Conservation (phyloP, 208 protist genomes). For the Blechomonas ayalai region DNA sequence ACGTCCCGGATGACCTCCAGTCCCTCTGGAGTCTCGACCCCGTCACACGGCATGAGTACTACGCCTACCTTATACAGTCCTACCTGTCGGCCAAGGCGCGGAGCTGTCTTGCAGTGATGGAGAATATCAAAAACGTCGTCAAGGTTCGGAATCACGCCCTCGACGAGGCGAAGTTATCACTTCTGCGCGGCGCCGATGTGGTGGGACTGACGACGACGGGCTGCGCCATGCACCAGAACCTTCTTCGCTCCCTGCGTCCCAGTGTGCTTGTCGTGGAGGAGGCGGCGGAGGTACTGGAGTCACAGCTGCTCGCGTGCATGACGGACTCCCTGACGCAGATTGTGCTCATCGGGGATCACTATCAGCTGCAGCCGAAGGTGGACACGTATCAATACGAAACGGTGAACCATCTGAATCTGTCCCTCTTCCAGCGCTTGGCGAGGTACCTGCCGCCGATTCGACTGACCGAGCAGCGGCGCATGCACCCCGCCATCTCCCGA, state of each 20-base stretch:
- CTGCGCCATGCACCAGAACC: slow-evolving; percentile 84
- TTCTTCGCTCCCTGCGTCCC: slow-evolving; percentile 75
- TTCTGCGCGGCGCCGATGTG: slow-evolving; percentile 83
- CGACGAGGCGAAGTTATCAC: slow-evolving; percentile 62
- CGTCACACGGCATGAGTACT: slow-evolving; percentile 69
- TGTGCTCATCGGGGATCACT: slow-evolving; percentile 91
- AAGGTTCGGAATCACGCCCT: slow-evolving; percentile 76
- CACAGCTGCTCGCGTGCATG: slow-evolving; percentile 88
- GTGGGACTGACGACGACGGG: slow-evolving; percentile 92
- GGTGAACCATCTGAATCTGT: slow-evolving; percentile 81
- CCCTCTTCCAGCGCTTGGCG: slow-evolving; percentile 87
- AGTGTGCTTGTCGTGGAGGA: slow-evolving; percentile 92
- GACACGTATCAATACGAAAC: slow-evolving; percentile 88
- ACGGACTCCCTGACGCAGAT: slow-evolving; percentile 87
- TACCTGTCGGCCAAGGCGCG: slow-evolving; percentile 66
- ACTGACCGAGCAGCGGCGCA: slow-evolving; percentile 86
- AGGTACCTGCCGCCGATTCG: slow-evolving; percentile 38
- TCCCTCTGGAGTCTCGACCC: slow-evolving; percentile 83
- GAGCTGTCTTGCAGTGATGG: slow-evolving; percentile 70
- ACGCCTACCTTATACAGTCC: slow-evolving; percentile 74
- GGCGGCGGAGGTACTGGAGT: slow-evolving; percentile 91
- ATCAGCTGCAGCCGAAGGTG: slow-evolving; percentile 89
- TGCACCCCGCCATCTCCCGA: slow-evolving; percentile 76
- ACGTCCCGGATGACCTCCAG: slow-evolving; percentile 60
- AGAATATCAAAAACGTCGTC: slow-evolving; percentile 57